phyloP scores from a whole-genome alignment of 2,329 filamentous ascomycete genomes.

The Verticillium longisporum region DNA sequence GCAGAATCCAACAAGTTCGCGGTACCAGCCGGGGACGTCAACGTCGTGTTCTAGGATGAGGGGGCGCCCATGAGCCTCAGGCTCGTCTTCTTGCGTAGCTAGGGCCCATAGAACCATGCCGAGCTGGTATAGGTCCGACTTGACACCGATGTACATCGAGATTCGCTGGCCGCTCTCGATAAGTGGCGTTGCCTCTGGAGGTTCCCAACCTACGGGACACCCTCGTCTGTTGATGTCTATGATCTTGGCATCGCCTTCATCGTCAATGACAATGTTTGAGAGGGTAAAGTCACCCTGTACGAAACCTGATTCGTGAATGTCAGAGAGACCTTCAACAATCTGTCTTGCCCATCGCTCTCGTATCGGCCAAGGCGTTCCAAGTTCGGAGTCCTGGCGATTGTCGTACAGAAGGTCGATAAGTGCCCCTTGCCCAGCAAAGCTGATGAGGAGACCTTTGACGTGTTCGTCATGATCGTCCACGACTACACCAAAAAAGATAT shows the following conservation, averaged over 20 bases:
- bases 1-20: slow-evolving; percentile 67
- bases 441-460: slow-evolving; percentile 86
- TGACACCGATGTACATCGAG: slow-evolving; percentile 96
- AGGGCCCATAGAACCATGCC: slow-evolving; percentile 97
- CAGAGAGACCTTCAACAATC: slow-evolving; percentile 80
- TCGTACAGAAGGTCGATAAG: slow-evolving; percentile 91
- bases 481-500: slow-evolving; percentile 85
- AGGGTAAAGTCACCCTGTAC: slow-evolving; percentile 97
- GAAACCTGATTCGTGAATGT: slow-evolving; percentile 93
- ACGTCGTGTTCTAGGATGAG: slow-evolving; percentile 51
- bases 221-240: slow-evolving; percentile 97
- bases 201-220: slow-evolving; percentile 97
- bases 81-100: slow-evolving; percentile 82
- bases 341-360: slow-evolving; percentile 86
- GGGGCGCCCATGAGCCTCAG: slow-evolving; percentile 70
- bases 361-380: slow-evolving; percentile 58
- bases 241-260: slow-evolving; percentile 79
- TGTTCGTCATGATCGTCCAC: slow-evolving; percentile 67
- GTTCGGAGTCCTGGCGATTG: slow-evolving; percentile 48
- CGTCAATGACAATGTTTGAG: slow-evolving; percentile 93
- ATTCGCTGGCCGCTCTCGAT: slow-evolving; percentile 86
- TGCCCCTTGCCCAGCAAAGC: slow-evolving; percentile 78
- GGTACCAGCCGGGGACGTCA: slow-evolving; percentile 73
- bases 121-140: slow-evolving; percentile 91
- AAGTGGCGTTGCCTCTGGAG: slow-evolving; percentile 79